Percentiles rank a stretch among this genome's conserved stretches.
These are phyloP conservation scores for Pythium pectinolyticum DNA, from an alignment of 352 stramenopile species.

Conservation along the genomic window DNA sequence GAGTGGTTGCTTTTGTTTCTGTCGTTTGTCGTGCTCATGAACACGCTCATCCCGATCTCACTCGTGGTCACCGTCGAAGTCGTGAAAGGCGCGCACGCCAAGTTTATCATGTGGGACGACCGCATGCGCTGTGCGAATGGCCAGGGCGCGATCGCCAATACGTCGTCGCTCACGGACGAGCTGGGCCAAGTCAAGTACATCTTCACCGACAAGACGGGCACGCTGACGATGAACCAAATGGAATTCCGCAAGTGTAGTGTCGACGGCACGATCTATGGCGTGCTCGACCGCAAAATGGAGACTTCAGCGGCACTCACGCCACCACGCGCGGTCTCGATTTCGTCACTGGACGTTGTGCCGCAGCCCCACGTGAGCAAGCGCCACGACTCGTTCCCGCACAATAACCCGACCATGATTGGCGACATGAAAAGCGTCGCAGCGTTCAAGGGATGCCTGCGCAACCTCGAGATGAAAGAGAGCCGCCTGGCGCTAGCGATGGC, in stretches of 20 bases:
- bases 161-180: slow-evolving; percentile 90
- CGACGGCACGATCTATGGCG: slow-evolving; percentile 82
- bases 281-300: slow-evolving; percentile 36
- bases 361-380: slow-evolving; percentile 10
- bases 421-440: slow-evolving; percentile 31
- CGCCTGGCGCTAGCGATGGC: slow-evolving; percentile 74
- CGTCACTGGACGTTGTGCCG: slow-evolving; percentile 19
- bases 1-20: slow-evolving; percentile 76
- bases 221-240: slow-evolving; percentile 94
- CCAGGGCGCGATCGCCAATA: slow-evolving; percentile 80
- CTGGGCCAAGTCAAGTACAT: slow-evolving; percentile 92
- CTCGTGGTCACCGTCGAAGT: slow-evolving; percentile 89
- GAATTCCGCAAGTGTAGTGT: slow-evolving; percentile 95
- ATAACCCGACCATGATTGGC: slow-evolving; percentile 7
- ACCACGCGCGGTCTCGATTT: slow-evolving; percentile 24
- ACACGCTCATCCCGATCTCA: slow-evolving; percentile 92
- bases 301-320: not conserved
- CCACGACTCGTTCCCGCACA: slow-evolving; percentile 14
- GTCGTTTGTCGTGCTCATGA: slow-evolving; percentile 90
- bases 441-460: slow-evolving; percentile 51
- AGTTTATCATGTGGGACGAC: slow-evolving; percentile 80
- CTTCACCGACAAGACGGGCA: slow-evolving; percentile 95
- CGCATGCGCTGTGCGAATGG: slow-evolving; percentile 54
- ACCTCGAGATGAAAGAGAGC: slow-evolving; percentile 54
- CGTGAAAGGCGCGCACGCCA: slow-evolving; percentile 71